Conservation (phyloP, 768 basidiomycete species). For the Calocybe cyanea region DNA sequence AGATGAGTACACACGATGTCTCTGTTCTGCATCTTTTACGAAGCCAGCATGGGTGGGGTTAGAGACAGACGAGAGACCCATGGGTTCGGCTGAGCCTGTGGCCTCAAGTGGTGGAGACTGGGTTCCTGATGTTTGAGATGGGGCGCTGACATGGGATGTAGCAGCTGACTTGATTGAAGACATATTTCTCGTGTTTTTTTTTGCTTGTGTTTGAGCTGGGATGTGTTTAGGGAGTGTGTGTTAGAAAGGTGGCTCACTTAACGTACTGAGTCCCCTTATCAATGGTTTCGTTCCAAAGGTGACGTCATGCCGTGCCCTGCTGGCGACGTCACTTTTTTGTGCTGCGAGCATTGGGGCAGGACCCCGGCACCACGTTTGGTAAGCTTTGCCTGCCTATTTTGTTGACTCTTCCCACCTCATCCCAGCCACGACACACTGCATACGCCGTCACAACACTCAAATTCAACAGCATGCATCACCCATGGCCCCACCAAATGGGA, state of each 20-base stretch:
- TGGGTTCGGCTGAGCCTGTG: constrained; percentile 35
- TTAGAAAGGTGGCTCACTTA: background rate
- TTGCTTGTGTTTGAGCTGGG: background rate
- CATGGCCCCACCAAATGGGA: no score
- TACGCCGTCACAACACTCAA: no score
- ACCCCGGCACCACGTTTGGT: no score
- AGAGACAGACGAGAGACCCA: constrained; percentile 46
- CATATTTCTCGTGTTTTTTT: background rate
- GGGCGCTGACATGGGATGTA: background rate
- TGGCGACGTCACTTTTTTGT: no score
- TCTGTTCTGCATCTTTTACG: constrained; percentile 36
- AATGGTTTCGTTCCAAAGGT: constrained; percentile 47
- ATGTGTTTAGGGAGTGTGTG: background rate
- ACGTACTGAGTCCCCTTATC: background rate
- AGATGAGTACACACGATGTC: constrained; percentile 34
- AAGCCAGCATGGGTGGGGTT: constrained; percentile 27
- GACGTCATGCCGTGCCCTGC: constrained; percentile 72
- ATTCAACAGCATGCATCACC: no score
- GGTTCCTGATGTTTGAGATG: constrained; percentile 26
- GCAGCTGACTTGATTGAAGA: background rate
- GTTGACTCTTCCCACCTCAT: no score
- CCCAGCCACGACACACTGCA: no score
- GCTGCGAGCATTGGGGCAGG: no score
- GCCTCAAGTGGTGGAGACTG: constrained; percentile 48
- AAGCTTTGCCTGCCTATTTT: no score